Conservation (phyloP, 345 rosid species). For the Acer saccharum region DNA sequence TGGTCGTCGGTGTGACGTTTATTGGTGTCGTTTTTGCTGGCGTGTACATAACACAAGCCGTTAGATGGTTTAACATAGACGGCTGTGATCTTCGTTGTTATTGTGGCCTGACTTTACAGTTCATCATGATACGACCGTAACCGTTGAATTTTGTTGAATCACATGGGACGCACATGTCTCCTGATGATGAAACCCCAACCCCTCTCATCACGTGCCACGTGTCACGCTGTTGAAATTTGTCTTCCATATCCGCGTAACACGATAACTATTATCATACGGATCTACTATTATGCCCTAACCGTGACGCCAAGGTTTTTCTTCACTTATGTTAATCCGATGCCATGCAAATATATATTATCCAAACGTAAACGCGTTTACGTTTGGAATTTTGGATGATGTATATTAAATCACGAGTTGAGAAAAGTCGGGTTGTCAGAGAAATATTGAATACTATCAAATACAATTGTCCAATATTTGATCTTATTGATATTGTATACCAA, state of each 20-base stretch:
- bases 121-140: not conserved
- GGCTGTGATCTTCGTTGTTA: not conserved
- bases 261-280: not conserved
- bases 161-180: not conserved
- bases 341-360: not conserved
- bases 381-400: too few species aligned
- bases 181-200: not conserved
- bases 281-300: not conserved
- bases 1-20: not conserved
- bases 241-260: constrained; percentile 5
- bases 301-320: not conserved
- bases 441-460: too few species aligned
- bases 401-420: too few species aligned
- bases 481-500: too few species aligned
- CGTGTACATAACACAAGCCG: not conserved
- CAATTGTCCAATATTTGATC: too few species aligned
- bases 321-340: not conserved
- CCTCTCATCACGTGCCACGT: not conserved
- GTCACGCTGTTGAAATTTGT: not conserved
- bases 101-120: not conserved
- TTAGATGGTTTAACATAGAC: not conserved
- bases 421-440: too few species aligned
- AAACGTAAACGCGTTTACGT: not conserved
- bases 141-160: not conserved
- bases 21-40: not conserved